These are phyloP conservation scores for Xerocomellus chrysenteron DNA, from an alignment of 768 basidiomycete genomes.

Conservation along the genomic window DNA sequence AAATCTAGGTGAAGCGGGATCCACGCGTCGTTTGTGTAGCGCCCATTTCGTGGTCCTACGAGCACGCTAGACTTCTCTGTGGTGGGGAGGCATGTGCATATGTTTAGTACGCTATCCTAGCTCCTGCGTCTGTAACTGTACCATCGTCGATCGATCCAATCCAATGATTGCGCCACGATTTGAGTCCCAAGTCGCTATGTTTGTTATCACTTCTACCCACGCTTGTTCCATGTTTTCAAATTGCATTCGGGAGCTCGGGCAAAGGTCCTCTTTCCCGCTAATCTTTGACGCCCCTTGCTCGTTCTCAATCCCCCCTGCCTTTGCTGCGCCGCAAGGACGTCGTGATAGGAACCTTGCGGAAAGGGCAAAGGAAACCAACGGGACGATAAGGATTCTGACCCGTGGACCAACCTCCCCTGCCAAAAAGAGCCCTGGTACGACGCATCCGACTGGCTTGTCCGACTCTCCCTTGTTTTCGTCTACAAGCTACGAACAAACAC, in stretches of 20 bases:
- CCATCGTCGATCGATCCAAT: background rate
- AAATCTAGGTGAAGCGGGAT: background rate
- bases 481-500: background rate
- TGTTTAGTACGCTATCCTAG: background rate
- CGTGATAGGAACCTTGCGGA: background rate
- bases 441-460: background rate
- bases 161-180: background rate
- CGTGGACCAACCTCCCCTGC: background rate
- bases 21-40: background rate
- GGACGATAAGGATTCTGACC: background rate
- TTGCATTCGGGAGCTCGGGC: background rate
- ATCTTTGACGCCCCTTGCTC: background rate
- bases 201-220: background rate
- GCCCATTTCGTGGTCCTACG: background rate
- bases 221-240: slow-evolving; percentile 1
- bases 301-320: background rate
- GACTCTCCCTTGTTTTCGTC: background rate
- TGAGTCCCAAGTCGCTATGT: background rate
- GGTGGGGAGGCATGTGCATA: background rate
- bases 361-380: background rate
- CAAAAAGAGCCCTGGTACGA: background rate
- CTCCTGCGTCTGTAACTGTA: background rate
- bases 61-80: background rate
- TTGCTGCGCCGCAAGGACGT: no score
- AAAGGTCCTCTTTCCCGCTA: background rate